A percentile compares a stretch with the other conserved stretches of the same genome.
These are phyloP conservation scores for Penicillium concentricum DNA, from an alignment of 2,329 filamentous ascomycete genomes.

Conservation along the genomic window DNA sequence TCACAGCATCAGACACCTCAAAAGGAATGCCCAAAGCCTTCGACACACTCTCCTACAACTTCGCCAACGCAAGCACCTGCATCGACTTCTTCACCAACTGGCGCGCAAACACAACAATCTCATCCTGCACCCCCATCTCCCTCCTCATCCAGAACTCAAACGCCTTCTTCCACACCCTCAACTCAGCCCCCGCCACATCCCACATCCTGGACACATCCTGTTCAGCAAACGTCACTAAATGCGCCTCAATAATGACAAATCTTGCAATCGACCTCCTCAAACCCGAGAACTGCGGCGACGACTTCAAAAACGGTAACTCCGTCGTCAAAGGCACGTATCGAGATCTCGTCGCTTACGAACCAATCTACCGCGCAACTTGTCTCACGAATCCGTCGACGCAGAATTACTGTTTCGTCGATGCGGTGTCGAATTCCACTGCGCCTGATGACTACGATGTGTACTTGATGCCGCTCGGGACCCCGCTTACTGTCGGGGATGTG, in stretches of 20 bases:
- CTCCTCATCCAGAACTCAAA: slow-evolving; percentile 80
- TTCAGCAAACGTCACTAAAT: slow-evolving; percentile 63
- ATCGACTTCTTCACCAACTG: slow-evolving; percentile 63
- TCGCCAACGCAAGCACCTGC: slow-evolving; percentile 51
- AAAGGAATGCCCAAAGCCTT: slow-evolving; percentile 61
- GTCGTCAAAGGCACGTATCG: slow-evolving; percentile 72
- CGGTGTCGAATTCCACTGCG: slow-evolving; percentile 71
- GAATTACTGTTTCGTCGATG: slow-evolving; percentile 77
- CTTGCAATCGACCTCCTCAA: slow-evolving; percentile 66
- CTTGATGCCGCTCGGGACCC: slow-evolving; percentile 75
- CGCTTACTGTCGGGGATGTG: slow-evolving; percentile 58
- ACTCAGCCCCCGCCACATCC: slow-evolving; percentile 69
- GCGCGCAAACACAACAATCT: slow-evolving; percentile 65
- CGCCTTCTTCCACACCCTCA: slow-evolving; percentile 77
- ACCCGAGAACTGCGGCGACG: slow-evolving; percentile 65
- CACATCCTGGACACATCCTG: slow-evolving; percentile 78
- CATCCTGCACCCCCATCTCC: slow-evolving; percentile 77
- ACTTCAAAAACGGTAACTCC: slow-evolving; percentile 66
- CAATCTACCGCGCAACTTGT: slow-evolving; percentile 78
- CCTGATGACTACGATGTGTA: slow-evolving; percentile 78
- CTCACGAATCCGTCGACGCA: slow-evolving; percentile 64
- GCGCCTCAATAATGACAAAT: slow-evolving; percentile 62
- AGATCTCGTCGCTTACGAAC: slow-evolving; percentile 73
- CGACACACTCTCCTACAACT: slow-evolving; percentile 65
- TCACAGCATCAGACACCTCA: slow-evolving; percentile 11